phyloP scores from a whole-genome alignment of 176 grass and related monocot species.

The Bromus sterilis region DNA sequence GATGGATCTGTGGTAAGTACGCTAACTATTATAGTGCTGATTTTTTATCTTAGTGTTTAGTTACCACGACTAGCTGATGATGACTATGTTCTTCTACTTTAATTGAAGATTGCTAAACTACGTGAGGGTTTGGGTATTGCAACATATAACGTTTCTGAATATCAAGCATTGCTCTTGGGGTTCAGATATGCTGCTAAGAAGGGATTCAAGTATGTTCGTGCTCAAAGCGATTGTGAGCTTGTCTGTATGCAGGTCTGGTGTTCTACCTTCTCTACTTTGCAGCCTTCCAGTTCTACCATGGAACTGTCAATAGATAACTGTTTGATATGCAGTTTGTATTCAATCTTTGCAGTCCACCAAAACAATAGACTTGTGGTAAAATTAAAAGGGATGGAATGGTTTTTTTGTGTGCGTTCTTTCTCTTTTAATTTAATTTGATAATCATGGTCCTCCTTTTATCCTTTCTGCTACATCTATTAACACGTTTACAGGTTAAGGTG shows the following conservation, averaged over 20 bases:
- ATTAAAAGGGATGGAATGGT: not conserved
- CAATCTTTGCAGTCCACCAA: not conserved
- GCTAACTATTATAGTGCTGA: not conserved
- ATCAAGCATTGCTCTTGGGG: conserved; percentile 83
- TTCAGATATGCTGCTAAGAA: conserved; percentile 69
- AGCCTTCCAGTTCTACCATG: conserved; percentile 10
- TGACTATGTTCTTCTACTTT: conserved; percentile 2
- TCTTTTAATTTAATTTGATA: too few species aligned
- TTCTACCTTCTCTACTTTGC: not conserved
- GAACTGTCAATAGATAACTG: not conserved
- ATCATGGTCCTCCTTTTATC: too few species aligned
- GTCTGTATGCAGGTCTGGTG: conserved; percentile 61
- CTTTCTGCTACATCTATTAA: too few species aligned
- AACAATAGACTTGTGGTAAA: not conserved
- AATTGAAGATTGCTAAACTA: conserved; percentile 60
- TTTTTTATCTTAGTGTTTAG: not conserved
- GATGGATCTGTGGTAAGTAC: conserved; percentile 79
- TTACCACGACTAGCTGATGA: conserved; percentile 22
- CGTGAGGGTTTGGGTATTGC: conserved; percentile 75
- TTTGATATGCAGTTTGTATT: not conserved
- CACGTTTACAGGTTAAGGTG: too few species aligned
- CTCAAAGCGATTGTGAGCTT: conserved; percentile 71
- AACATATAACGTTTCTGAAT: conserved; percentile 80
- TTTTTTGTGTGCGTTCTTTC: not conserved
- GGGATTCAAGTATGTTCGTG: conserved; percentile 69